Evolutionary conservation across 2,329 filamentous ascomycete species (phyloP).

Genomic region (Phialemonium atrogriseum): DNA sequence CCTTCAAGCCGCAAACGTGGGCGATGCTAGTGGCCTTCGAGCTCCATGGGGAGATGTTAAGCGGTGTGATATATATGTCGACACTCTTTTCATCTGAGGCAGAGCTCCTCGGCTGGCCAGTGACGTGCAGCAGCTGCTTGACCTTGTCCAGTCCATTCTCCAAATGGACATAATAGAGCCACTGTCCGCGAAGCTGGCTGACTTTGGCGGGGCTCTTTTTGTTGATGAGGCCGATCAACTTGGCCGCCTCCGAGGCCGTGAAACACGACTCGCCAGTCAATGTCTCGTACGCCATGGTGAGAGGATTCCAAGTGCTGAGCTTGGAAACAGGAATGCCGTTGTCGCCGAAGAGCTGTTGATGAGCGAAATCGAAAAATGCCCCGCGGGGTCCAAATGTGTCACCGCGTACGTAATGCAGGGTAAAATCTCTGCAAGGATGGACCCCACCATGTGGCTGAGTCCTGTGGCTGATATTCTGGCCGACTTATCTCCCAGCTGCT

Average conservation of each 20-base stretch:
- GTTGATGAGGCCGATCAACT: slow-evolving; percentile 34
- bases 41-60: slow-evolving; percentile 93
- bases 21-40: slow-evolving; percentile 93
- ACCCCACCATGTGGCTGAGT: too few relatives aligned
- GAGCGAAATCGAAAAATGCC: too few relatives aligned
- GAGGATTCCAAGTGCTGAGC: too few relatives aligned
- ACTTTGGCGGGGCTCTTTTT: slow-evolving; percentile 32
- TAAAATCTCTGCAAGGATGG: too few relatives aligned
- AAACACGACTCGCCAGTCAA: slow-evolving; percentile 38
- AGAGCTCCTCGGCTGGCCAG: slow-evolving; percentile 28
- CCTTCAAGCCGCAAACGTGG: slow-evolving; percentile 76
- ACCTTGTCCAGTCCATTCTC: slow-evolving; percentile 34
- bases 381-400: too few relatives aligned
- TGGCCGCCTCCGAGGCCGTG: slow-evolving; percentile 34
- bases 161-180: slow-evolving; percentile 61
- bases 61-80: slow-evolving; percentile 58
- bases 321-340: too few relatives aligned
- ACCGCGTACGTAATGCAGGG: too few relatives aligned
- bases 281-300: slow-evolving; percentile 16
- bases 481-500: too few relatives aligned
- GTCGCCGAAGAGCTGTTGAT: too few relatives aligned
- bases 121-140: slow-evolving; percentile 35
- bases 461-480: too few relatives aligned
- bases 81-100: slow-evolving; percentile 14
- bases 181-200: slow-evolving; percentile 40